A percentile compares a stretch with the other conserved stretches of the same genome.
Conservation (phyloP, 2,329 filamentous ascomycete genomes). For the Botryotinia calthae region DNA sequence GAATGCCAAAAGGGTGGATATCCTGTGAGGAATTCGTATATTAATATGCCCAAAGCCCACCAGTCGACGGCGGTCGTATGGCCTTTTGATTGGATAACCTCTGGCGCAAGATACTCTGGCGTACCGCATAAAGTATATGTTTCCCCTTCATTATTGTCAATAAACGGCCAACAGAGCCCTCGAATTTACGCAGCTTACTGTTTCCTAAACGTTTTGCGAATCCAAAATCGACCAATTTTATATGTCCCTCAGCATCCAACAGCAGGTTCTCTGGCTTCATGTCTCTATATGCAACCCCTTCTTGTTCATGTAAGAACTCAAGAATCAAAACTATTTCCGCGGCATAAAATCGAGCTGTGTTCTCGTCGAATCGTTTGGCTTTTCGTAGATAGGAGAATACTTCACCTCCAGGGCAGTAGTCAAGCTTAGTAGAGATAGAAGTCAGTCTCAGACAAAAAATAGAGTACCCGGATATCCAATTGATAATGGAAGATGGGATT, state of each 20-base stretch:
- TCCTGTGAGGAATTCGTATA: slow-evolving; percentile 81
- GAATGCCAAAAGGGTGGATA: slow-evolving; percentile 87
- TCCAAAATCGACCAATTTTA: slow-evolving; percentile 82
- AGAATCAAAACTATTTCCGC: slow-evolving; percentile 81
- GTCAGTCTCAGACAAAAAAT: not conserved
- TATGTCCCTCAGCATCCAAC: slow-evolving; percentile 72
- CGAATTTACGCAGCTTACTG: slow-evolving; percentile 40
- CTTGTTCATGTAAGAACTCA: slow-evolving; percentile 75
- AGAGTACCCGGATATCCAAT: not conserved
- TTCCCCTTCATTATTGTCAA: slow-evolving; percentile 24
- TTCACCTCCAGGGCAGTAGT: slow-evolving; percentile 81
- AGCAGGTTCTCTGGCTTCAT: slow-evolving; percentile 83
- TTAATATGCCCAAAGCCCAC: slow-evolving; percentile 82
- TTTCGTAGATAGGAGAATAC: slow-evolving; percentile 80
- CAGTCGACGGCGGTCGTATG: slow-evolving; percentile 76
- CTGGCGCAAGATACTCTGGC: slow-evolving; percentile 79
- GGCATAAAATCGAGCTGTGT: slow-evolving; percentile 76
- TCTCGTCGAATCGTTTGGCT: slow-evolving; percentile 74
- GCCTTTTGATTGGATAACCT: slow-evolving; percentile 81
- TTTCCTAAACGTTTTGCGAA: slow-evolving; percentile 76
- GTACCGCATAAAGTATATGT: slow-evolving; percentile 80
- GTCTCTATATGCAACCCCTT: slow-evolving; percentile 78
- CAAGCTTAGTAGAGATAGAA: slow-evolving; percentile 47
- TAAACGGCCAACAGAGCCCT: not conserved
- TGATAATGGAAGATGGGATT: not conserved